Base-by-base conservation (phyloP, 1,284 basidiomycete species). In the Wolfiporia cocos region DNA sequence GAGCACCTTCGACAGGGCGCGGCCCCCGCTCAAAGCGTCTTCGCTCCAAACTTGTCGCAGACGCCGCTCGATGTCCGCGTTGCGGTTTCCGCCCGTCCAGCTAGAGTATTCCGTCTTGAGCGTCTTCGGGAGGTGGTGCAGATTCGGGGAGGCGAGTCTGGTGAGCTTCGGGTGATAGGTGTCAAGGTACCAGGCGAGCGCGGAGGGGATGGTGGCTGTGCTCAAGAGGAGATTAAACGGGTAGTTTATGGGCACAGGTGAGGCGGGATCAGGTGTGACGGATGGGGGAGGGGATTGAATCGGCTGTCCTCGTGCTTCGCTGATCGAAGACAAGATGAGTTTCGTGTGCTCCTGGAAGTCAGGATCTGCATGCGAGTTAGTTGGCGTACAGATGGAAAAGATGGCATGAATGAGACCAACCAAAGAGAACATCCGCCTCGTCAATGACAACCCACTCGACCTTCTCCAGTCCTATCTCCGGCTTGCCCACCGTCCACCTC, bases 371-470 rank as follows among this genome's bases (percentile, higher is more conserved):
- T 17, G 37, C 29, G 33, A n/a, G 21, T 2, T 24, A 14, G 7
- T 7, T 28, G 9, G 14, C 26, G 26, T 28, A 28, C 26, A 7
- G 26, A 7, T 28, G 7, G 26, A 14, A 7, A 7, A 28, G 26
- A 28, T 7, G 19, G n/a, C 15, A 41, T 14, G 42, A 40, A 26
- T n/a, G n/a, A n/a, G 34, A 65, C 74, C 44, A 49, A 86, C 89
- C 88, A 42, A 92, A 83, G n/a, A 93, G 67, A 23, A 93, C 78
- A 57, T 95, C 91, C 0, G 92, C 89, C 58, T 95, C 91, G 50
- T 94, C 91, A 2, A 93, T 68, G 1, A 92, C 71, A 5, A 94
- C 78, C 87, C 89, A 93, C 54, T 92, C 86, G 1, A 92, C 67
- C 34, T 74, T 71, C 39, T 69, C 70, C 18, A 88, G 62, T 1